Conservation (phyloP, 1,139 yeast species). For the Citeromyces siamensis region DNA sequence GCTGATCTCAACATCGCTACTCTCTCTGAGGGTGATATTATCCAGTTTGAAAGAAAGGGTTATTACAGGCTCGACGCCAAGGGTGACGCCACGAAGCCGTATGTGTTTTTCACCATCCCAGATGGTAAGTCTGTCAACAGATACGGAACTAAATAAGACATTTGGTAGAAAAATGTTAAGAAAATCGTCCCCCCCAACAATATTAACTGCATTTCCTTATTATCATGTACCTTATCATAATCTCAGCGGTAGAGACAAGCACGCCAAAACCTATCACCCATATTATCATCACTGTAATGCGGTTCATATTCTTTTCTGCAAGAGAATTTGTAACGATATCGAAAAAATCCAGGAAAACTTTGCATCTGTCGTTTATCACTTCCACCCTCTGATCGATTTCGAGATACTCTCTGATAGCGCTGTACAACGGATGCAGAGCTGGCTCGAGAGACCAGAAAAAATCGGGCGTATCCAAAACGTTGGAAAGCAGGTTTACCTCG, state of each 20-base stretch:
- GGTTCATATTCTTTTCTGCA: conserved; percentile 83
- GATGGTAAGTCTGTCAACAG: conserved; percentile 87
- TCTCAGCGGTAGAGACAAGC: conserved; percentile 51
- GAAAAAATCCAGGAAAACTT: conserved; percentile 85
- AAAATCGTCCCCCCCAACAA: neutral
- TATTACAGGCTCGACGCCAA: conserved; percentile 76
- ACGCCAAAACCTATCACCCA: conserved; percentile 71
- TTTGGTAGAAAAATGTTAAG: neutral
- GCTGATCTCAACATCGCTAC: conserved; percentile 73
- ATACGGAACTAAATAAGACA: conserved; percentile 52
- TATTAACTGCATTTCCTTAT: conserved; percentile 14
- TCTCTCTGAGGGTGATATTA: conserved; percentile 75
- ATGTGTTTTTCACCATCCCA: conserved; percentile 86
- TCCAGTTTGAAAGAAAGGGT: conserved; percentile 97
- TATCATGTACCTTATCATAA: conserved; percentile 40
- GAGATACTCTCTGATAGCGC: conserved; percentile 81
- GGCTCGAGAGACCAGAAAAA: conserved; percentile 97
- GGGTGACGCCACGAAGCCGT: conserved; percentile 33
- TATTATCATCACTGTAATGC: conserved; percentile 87
- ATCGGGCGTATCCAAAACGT: conserved; percentile 89
- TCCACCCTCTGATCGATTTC: conserved; percentile 93
- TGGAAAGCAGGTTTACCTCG: conserved; percentile 85
- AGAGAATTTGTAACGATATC: conserved; percentile 90
- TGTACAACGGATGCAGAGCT: conserved; percentile 81
- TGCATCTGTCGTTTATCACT: conserved; percentile 86